Evolutionary conservation across 192 early-diverging fungal genomes (phyloP).

Genomic region (Coemansia furcata): DNA sequence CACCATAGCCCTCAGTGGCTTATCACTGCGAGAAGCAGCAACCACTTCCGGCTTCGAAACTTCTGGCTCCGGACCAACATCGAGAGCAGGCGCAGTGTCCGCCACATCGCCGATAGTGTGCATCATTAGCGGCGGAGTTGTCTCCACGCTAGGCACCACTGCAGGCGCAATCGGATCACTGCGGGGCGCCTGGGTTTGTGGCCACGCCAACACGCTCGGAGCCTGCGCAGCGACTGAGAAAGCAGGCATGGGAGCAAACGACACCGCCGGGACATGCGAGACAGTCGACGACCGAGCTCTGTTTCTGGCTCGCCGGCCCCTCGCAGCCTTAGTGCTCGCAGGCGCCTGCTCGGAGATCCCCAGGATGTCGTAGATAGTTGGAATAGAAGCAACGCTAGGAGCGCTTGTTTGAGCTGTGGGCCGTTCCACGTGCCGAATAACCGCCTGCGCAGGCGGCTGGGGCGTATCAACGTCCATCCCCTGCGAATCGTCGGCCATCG

Average conservation of each 20-base stretch:
- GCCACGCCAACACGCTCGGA: not conserved
- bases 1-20: slow-evolving; percentile 1
- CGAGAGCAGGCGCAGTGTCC: not conserved
- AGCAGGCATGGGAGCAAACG: not conserved
- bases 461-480: slow-evolving; percentile 6
- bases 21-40: not conserved
- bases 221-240: not conserved
- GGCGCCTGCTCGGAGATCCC: slow-evolving; percentile 28
- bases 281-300: not conserved
- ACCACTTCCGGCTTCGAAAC: not conserved
- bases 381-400: slow-evolving; percentile 8
- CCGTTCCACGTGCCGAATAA: not conserved
- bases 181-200: not conserved
- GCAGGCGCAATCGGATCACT: not conserved
- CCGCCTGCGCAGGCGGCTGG: not conserved
- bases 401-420: not conserved
- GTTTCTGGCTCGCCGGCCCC: not conserved
- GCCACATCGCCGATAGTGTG: not conserved
- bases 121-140: not conserved
- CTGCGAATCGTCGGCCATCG: not conserved
- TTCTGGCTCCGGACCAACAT: not conserved
- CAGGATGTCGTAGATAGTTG: slow-evolving; percentile 42
- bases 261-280: not conserved
- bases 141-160: not conserved
- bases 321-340: not conserved